phyloP scores from a whole-genome alignment of 1,284 basidiomycete species.

The Agroathelia rolfsii region DNA sequence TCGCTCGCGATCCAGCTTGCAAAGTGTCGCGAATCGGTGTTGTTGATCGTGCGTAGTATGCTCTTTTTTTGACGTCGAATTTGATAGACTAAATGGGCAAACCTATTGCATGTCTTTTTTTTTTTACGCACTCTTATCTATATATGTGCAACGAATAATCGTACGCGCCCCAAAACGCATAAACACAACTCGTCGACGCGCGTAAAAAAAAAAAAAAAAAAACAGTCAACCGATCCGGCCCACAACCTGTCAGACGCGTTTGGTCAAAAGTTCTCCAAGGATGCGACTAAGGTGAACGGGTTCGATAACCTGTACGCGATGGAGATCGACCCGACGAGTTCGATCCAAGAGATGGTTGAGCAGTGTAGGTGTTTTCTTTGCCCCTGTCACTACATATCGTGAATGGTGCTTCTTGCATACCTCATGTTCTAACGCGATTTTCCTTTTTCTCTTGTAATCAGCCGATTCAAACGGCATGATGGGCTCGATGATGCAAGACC shows the following conservation, averaged over 20 bases:
- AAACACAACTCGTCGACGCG: too few species aligned
- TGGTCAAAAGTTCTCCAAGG: slow-evolving; percentile 98
- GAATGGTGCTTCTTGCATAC: slow-evolving; percentile 5
- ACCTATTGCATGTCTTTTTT: too few species aligned
- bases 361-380: slow-evolving; percentile 52
- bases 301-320: slow-evolving; percentile 96
- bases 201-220: background rate
- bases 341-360: slow-evolving; percentile 98
- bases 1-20: slow-evolving; percentile 93
- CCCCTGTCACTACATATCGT: too few species aligned
- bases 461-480: slow-evolving; percentile 92
- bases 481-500: slow-evolving; percentile 99
- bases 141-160: too few species aligned
- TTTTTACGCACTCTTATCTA: too few species aligned
- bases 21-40: slow-evolving; percentile 77
- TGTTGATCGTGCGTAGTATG: slow-evolving; percentile 88
- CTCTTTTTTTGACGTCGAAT: too few species aligned
- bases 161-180: too few species aligned
- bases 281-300: slow-evolving; percentile 98
- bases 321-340: slow-evolving; percentile 98
- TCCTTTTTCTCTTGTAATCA: slow-evolving; percentile 19
- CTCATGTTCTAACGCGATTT: slow-evolving; percentile 4
- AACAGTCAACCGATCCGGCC: slow-evolving; percentile 93
- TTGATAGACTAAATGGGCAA: too few species aligned
- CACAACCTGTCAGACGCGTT: slow-evolving; percentile 99